These are phyloP conservation scores for Raphanus raphanistrum DNA, from an alignment of 345 rosid genomes.

Conservation along the genomic window DNA sequence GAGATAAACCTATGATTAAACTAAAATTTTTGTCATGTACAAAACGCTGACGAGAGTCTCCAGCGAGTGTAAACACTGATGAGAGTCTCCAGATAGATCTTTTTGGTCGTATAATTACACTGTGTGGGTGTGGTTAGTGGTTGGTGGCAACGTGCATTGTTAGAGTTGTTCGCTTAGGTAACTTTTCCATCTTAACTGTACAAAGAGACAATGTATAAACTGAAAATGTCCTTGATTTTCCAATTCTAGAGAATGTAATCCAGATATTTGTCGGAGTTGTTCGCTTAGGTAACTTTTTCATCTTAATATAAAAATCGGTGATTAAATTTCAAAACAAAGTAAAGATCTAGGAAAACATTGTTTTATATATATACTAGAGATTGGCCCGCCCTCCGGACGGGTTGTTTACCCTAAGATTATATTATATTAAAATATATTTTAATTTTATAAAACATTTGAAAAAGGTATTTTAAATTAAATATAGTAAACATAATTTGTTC, in stretches of 20 bases:
- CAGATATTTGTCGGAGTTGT: not conserved
- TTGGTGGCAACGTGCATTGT: conserved; percentile 21
- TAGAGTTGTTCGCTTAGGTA: too few relatives aligned
- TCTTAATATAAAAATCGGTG: not conserved
- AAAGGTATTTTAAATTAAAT: too few relatives aligned
- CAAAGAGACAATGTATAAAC: not conserved
- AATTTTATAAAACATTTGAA: too few relatives aligned
- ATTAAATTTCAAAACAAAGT: not conserved
- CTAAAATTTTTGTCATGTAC: not conserved
- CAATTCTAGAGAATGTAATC: not conserved
- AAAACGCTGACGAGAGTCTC: not conserved
- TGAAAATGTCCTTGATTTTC: not conserved
- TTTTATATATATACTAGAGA: not conserved
- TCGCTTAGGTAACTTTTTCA: not conserved
- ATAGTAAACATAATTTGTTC: too few relatives aligned
- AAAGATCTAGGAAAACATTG: not conserved
- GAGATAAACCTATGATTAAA: not conserved
- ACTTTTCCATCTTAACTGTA: not conserved
- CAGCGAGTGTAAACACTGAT: not conserved
- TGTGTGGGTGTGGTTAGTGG: not conserved
- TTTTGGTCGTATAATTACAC: conserved; percentile 4
- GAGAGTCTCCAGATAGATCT: conserved; percentile 11
- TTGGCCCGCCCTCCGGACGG: too few relatives aligned
- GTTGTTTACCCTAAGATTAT: too few relatives aligned
- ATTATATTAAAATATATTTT: too few relatives aligned